Conservation (phyloP, 2,329 filamentous ascomycete genomes). For the Penicillium paneum region DNA sequence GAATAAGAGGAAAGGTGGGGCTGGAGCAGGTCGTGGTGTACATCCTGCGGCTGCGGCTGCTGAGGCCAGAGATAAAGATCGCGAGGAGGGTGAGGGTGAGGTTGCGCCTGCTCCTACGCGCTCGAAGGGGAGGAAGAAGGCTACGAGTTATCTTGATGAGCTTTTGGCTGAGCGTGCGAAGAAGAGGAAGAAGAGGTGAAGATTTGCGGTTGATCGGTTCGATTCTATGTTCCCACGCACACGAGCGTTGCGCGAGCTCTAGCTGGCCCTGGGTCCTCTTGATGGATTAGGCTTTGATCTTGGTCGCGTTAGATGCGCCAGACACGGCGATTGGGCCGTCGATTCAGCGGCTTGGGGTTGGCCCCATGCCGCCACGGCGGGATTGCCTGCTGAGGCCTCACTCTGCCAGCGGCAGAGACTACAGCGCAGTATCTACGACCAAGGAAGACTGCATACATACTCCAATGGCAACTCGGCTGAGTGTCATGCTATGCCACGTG, state of each 20-base stretch:
- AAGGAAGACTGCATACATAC: not conserved
- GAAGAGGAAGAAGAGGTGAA: constrained; percentile 49
- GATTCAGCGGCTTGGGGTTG: too few relatives aligned
- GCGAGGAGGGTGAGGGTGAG: constrained; percentile 3
- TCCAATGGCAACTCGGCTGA: not conserved
- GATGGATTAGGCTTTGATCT: not conserved
- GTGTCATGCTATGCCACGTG: not conserved
- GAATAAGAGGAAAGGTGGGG: constrained; percentile 16
- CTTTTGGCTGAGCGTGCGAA: constrained; percentile 46
- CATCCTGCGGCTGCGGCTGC: constrained; percentile 1
- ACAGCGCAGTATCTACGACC: not conserved
- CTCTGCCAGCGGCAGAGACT: not conserved
- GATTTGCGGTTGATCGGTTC: not conserved
- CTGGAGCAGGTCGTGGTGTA: not conserved
- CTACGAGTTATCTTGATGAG: constrained; percentile 55
- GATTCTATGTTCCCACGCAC: not conserved
- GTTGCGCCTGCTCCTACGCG: constrained; percentile 9
- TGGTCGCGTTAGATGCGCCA: not conserved
- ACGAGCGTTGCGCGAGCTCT: not conserved
- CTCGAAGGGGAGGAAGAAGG: constrained; percentile 38
- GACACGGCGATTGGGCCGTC: not conserved
- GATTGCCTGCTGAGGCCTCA: not conserved
- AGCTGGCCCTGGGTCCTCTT: not conserved
- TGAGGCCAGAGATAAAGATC: constrained; percentile 1
- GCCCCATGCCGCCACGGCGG: not conserved